phyloP scores from a whole-genome alignment of 2,329 filamentous ascomycete species.

The Ilyonectria mors-panacis region DNA sequence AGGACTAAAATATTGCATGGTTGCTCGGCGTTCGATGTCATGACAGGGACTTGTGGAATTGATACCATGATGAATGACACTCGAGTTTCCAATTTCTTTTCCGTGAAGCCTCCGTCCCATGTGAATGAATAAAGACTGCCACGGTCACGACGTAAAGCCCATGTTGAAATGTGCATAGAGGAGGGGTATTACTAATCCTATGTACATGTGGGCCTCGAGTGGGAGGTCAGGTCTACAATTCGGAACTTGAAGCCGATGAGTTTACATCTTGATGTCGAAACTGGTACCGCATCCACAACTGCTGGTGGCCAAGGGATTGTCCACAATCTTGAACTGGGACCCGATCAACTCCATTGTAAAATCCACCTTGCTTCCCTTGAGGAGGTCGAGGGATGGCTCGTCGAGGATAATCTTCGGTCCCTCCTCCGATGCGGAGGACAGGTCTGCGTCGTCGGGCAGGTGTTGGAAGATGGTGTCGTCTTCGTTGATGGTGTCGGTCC shows the following conservation, averaged over 20 bases:
- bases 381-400: constrained; percentile 84
- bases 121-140: constrained; percentile 4
- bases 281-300: constrained; percentile 98
- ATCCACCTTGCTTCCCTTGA: constrained; percentile 95
- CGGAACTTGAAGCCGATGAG: constrained; percentile 7
- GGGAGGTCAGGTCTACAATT: constrained; percentile 22
- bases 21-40: constrained; percentile 60
- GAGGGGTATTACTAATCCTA: constrained; percentile 41
- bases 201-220: constrained; percentile 28
- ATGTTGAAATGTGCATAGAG: constrained; percentile 19
- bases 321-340: constrained; percentile 93
- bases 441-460: constrained; percentile 62
- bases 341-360: constrained; percentile 95
- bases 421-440: constrained; percentile 47
- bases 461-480: constrained; percentile 93
- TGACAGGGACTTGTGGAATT: constrained; percentile 57
- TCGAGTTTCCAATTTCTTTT: constrained; percentile 52
- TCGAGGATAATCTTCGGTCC: constrained; percentile 90
- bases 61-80: constrained; percentile 59
- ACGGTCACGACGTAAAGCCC: not conserved
- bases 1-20: constrained; percentile 54
- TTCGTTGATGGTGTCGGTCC: constrained; percentile 64
- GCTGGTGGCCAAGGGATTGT: constrained; percentile 92
- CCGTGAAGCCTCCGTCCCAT: constrained; percentile 37
- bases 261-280: constrained; percentile 87